Evolutionary conservation across 257 asterid genomes (phyloP), one percentile per base, ranked within the genome.

Genomic region (Jacaranda copaia): DNA sequence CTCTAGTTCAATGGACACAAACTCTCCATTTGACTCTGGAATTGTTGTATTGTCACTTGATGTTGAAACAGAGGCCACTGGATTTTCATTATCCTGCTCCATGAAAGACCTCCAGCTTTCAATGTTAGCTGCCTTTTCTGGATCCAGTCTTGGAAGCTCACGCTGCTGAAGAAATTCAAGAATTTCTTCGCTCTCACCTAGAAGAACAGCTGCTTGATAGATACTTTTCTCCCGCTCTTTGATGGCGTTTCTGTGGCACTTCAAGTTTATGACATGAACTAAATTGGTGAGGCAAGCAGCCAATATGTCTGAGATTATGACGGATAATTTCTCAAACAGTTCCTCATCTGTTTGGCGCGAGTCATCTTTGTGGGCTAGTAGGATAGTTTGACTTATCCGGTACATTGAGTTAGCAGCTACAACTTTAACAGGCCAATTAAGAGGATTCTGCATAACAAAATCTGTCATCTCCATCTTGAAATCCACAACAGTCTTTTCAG

Each of bases 141-240:
- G 81, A 40, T 68, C 64, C 58, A 74, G 15, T 46, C 72, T 62
- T 43, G 87, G 77, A 35, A 59, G 36, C 63, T 80, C 60, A 1
- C 63, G 78, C 8, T 81, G 51, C 43, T 78, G 35, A 40, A 85
- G 73, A 78, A 78, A 62, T 57, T 42, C 68, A 20, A 83, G 81
- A 36, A 85, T 59, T 58, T 74, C 73, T 58, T 85, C 78, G 6
- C 77, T 55, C 67, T 80, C 76, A 14, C 87, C 87, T 4, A 85
- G 65, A 16, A 85, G 87, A 60, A 75, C 3, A 66, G 79, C 64
- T 51, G 89, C 86, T 15, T 72, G 52, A 4, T 78, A 49, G 14
- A 83, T 75, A 12, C 81, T 78, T 38, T 68, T 36, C 53, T 81
- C 82, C 70, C 87, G 75, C 52, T 86, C 77, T 58, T 86, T 83